Conservation (phyloP, 1,139 yeast genomes). For the Candida glucosophila region DNA sequence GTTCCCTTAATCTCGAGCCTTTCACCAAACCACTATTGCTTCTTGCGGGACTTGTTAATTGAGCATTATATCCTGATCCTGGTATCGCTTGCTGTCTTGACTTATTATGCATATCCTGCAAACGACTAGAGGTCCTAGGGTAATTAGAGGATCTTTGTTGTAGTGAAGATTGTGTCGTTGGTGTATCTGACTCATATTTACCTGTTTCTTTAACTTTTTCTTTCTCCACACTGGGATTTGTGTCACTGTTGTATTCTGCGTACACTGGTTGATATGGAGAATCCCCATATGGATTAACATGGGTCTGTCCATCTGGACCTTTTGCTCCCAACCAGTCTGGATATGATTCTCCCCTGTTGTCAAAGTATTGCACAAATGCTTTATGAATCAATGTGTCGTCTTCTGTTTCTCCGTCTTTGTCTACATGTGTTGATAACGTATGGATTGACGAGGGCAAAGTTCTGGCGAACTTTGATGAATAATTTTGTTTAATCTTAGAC, state of each 20-base stretch:
- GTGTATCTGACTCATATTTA: conserved; percentile 4
- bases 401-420: conserved; percentile 31
- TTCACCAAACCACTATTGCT: conserved; percentile 19
- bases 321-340: conserved; percentile 41
- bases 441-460: conserved; percentile 16
- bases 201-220: conserved; percentile 3
- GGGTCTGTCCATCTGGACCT: too few species aligned
- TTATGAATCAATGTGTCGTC: conserved; percentile 37
- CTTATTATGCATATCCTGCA: conserved; percentile 37
- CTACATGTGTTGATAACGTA: conserved; percentile 14
- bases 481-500: conserved; percentile 29
- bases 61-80: conserved; percentile 24
- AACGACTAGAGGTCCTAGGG: conserved; percentile 24
- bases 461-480: conserved; percentile 25
- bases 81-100: conserved; percentile 36
- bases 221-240: conserved; percentile 8
- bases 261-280: conserved; percentile 22
- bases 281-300: too few species aligned
- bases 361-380: conserved; percentile 36
- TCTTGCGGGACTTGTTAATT: conserved; percentile 13
- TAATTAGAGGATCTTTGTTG: conserved; percentile 1
- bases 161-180: too few species aligned
- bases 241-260: conserved; percentile 15
- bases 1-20: conserved; percentile 29
- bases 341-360: conserved; percentile 22